Evolutionary conservation across 768 basidiomycete genomes (phyloP).

Genomic region (Boletellus ananiceps): DNA sequence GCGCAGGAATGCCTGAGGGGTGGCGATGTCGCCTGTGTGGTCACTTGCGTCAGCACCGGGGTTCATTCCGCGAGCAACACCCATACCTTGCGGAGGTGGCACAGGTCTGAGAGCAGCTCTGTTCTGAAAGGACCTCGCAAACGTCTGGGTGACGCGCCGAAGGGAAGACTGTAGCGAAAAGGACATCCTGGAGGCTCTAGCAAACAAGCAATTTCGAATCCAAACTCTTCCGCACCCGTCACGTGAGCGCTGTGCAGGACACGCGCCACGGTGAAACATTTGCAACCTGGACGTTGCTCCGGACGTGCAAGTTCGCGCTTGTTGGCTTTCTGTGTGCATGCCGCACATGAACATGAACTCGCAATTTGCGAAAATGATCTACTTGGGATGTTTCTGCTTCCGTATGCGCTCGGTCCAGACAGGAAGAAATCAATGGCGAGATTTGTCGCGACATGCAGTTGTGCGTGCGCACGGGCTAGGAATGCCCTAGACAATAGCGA

Average conservation of each 20-base stretch:
- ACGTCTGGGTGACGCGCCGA: constrained; percentile 14
- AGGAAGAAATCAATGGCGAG: no score
- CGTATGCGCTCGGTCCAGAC: no score
- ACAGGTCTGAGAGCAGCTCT: constrained; percentile 19
- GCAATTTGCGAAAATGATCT: no score
- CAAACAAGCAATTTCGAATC: not conserved
- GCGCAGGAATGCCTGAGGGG: constrained; percentile 62
- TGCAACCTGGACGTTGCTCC: no score
- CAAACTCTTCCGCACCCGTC: constrained; percentile 6
- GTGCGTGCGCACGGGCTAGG: no score
- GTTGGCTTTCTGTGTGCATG: no score
- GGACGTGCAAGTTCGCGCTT: no score
- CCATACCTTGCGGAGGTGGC: constrained; percentile 24
- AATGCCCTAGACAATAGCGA: no score
- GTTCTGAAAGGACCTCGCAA: constrained; percentile 31
- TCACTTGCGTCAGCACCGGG: constrained; percentile 5
- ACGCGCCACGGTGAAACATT: no score
- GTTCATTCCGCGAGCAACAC: not conserved
- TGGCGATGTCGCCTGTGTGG: constrained; percentile 43
- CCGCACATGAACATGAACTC: no score
- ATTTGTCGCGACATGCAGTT: no score
- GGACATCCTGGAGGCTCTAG: constrained; percentile 17
- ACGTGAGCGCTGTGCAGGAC: constrained; percentile 14
- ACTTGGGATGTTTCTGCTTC: no score
- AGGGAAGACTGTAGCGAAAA: constrained; percentile 18